Conservation (phyloP, 495 filamentous ascomycete species). For the Pseudoneurospora amorphoporcata region DNA sequence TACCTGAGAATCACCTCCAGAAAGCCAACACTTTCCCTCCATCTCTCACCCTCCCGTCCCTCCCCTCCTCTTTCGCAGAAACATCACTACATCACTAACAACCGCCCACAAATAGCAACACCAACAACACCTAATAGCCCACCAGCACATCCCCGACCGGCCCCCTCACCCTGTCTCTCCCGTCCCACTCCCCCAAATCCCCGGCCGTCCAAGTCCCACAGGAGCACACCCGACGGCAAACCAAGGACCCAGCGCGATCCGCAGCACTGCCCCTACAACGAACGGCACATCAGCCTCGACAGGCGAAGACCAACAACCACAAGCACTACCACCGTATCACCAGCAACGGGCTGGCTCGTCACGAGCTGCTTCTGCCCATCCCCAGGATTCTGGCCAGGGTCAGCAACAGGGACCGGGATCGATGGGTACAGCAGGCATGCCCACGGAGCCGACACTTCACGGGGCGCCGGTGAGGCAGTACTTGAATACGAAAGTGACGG, state of each 20-base stretch:
- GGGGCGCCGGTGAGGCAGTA: conserved; percentile 83
- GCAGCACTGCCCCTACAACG: conserved; percentile 24
- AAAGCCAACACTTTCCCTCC: too few relatives aligned
- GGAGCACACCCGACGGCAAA: conserved; percentile 21
- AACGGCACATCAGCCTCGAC: conserved; percentile 6
- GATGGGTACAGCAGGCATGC: conserved; percentile 23
- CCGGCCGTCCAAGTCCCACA: conserved; percentile 4
- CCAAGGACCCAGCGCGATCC: conserved; percentile 31
- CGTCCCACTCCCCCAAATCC: conserved; percentile 14
- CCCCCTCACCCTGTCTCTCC: conserved; percentile 5
- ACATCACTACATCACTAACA: conserved; percentile 5
- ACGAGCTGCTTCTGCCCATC: conserved; percentile 43
- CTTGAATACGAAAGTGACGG: conserved; percentile 81
- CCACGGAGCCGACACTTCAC: conserved; percentile 48
- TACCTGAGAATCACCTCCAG: not conserved
- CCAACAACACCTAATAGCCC: conserved; percentile 6
- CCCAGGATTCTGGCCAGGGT: conserved; percentile 20
- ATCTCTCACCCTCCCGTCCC: not conserved
- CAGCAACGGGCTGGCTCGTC: conserved; percentile 15
- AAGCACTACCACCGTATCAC: not conserved
- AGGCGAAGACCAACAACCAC: conserved; percentile 10
- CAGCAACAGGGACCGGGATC: not conserved
- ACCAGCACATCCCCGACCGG: conserved; percentile 1
- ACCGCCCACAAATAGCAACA: conserved; percentile 9
- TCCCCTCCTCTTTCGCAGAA: too few relatives aligned